phyloP scores from a whole-genome alignment of 2,329 filamentous ascomycete genomes.

The Aspergillus jensenii region DNA sequence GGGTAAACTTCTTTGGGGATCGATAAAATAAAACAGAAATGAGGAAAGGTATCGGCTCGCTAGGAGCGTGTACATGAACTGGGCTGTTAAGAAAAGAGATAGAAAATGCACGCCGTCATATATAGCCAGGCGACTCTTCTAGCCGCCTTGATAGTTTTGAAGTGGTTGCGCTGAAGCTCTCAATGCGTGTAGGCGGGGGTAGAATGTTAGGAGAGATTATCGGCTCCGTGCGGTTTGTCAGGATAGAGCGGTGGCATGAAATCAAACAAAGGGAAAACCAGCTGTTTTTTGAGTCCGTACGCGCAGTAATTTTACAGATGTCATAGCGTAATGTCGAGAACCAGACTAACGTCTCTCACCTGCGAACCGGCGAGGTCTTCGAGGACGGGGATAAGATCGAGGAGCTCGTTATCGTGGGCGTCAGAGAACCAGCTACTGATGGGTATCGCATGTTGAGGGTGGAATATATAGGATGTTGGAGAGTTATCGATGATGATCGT shows the following conservation, averaged over 20 bases:
- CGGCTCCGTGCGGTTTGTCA: background rate
- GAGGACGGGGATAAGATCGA: constrained; percentile 96
- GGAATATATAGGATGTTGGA: constrained; percentile 98
- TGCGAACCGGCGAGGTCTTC: constrained; percentile 89
- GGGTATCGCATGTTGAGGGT: constrained; percentile 95
- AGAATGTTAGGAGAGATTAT: background rate
- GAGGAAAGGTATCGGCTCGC: constrained; percentile 25
- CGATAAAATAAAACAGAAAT: constrained; percentile 22
- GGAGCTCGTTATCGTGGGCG: constrained; percentile 96
- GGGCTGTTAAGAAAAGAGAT: constrained; percentile 8
- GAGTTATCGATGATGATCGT: constrained; percentile 99
- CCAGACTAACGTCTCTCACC: constrained; percentile 93
- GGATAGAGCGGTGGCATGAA: constrained; percentile 8
- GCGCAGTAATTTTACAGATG: constrained; percentile 28
- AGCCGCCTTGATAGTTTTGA: background rate
- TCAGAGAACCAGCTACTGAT: constrained; percentile 99
- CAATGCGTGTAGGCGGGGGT: constrained; percentile 3
- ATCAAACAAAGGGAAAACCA: constrained; percentile 20
- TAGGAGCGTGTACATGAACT: constrained; percentile 24
- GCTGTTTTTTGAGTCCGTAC: constrained; percentile 32
- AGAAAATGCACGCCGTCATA: constrained; percentile 6
- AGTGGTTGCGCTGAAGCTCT: background rate
- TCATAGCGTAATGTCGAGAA: constrained; percentile 81
- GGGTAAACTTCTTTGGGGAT: constrained; percentile 20
- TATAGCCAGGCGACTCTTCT: constrained; percentile 5